These are phyloP conservation scores for Fraxinus platypoda DNA, from an alignment of 305 asterid genomes.

Conservation along the genomic window DNA sequence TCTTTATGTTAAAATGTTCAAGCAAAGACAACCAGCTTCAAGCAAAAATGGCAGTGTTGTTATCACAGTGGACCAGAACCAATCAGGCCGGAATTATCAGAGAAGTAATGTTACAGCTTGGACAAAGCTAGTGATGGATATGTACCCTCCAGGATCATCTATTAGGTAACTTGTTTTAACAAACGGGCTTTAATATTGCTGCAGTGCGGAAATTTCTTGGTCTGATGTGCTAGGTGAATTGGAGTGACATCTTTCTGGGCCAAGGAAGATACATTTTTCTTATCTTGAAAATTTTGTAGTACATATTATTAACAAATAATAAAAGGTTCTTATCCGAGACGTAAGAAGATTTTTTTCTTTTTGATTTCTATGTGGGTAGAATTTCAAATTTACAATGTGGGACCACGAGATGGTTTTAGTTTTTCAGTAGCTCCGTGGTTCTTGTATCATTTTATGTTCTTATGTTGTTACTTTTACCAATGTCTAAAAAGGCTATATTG, in stretches of 20 bases:
- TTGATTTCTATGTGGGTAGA: neutral
- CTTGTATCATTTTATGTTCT: neutral
- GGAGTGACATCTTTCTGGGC: neutral
- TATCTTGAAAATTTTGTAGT: neutral
- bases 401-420: neutral
- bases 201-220: slow-evolving; percentile 15
- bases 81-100: slow-evolving; percentile 43
- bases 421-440: neutral
- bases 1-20: slow-evolving; percentile 61
- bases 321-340: neutral
- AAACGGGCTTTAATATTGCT: slow-evolving; percentile 5
- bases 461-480: neutral
- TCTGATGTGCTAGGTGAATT: slow-evolving; percentile 2
- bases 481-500: neutral
- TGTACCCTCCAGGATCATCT: slow-evolving; percentile 77
- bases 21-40: slow-evolving; percentile 97
- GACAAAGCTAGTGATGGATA: slow-evolving; percentile 87
- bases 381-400: neutral
- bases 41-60: slow-evolving; percentile 77
- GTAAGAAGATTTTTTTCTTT: neutral
- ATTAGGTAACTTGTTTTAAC: slow-evolving; percentile 40
- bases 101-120: slow-evolving; percentile 66
- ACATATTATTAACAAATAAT: neutral
- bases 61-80: slow-evolving; percentile 53
- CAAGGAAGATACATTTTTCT: slow-evolving; percentile 1